Percentiles rank a stretch among this genome's conserved stretches.
These are phyloP conservation scores for Fusarium secorum DNA, from an alignment of 2,329 filamentous ascomycete genomes.

Conservation along the genomic window DNA sequence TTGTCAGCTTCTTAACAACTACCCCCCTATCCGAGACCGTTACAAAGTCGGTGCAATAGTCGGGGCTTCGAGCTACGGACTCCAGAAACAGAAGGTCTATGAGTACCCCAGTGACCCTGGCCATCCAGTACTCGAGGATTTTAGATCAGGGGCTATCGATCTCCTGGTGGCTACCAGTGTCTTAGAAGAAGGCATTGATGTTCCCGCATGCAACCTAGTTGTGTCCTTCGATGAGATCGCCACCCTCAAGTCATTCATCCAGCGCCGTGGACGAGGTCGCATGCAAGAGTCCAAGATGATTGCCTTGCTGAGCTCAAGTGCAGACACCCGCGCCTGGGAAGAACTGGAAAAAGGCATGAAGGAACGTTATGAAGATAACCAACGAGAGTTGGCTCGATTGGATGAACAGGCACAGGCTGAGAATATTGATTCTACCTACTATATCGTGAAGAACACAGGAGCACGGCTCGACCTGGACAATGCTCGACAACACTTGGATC, in stretches of 20 bases:
- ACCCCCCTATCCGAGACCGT: slow-evolving; percentile 56
- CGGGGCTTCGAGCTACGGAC: slow-evolving; percentile 55
- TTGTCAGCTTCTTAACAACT: slow-evolving; percentile 61
- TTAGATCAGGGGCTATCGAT: slow-evolving; percentile 62
- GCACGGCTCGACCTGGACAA: slow-evolving; percentile 77
- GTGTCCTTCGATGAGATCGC: slow-evolving; percentile 62
- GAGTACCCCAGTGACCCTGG: slow-evolving; percentile 47
- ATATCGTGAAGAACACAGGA: slow-evolving; percentile 55
- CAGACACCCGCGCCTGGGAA: slow-evolving; percentile 62
- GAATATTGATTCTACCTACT: slow-evolving; percentile 35
- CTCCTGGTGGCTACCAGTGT: slow-evolving; percentile 70
- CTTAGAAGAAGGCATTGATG: slow-evolving; percentile 73
- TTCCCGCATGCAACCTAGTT: slow-evolving; percentile 69
- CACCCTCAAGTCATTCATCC: slow-evolving; percentile 66
- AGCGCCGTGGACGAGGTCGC: slow-evolving; percentile 62
- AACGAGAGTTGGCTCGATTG: slow-evolving; percentile 58
- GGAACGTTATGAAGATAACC: slow-evolving; percentile 70
- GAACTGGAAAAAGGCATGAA: slow-evolving; percentile 78
- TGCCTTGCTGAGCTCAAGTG: slow-evolving; percentile 47
- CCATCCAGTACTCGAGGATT: slow-evolving; percentile 51
- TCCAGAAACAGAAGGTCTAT: slow-evolving; percentile 52
- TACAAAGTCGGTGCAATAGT: slow-evolving; percentile 64
- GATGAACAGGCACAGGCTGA: slow-evolving; percentile 57
- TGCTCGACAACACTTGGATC: slow-evolving; percentile 77
- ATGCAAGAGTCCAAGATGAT: slow-evolving; percentile 60